Evolutionary conservation across 257 asterid genomes (phyloP), one percentile per base, ranked within the genome.

Genomic region (Capsicum rhomboideum): DNA sequence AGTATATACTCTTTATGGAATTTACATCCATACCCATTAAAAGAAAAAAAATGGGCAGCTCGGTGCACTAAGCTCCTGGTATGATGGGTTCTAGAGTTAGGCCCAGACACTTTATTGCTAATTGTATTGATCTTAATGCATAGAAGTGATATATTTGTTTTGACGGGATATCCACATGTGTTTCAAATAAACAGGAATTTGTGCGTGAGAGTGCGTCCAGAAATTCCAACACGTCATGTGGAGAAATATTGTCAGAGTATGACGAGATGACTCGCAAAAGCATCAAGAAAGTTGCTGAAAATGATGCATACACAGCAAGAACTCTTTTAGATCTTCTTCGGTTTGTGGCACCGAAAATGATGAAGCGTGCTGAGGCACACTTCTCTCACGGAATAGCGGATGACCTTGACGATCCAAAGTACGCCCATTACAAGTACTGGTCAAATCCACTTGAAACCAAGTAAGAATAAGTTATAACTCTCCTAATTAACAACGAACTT

Each of bases 301-400:
- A 64, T 77, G 71, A 84, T 61, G 83, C 86, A 34, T 84, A 84
- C 31, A 78, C 86, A 13, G 83, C 79, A 21, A 37, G 31, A 46
- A 16, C 69, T 18, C 37, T 78, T 28, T 26, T 78, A 77, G 86
- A 84, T 26, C 86, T 84, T 52, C 78, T 84, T 54, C 83, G 77
- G 18, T 84, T 78, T 84, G 83, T 84, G n/a, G 86, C 86, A 2
- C 86, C 86, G 0, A 84, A 84, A 84, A 84, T 84, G 86, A 84
- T 78, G 83, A 49, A 84, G 49, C 83, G 86, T 2, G 79, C 83
- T 50, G 63, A 75, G 82, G 69, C 79, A 59, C 86, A 84, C 53
- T 61, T 77, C 40, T 84, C 86, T 28, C 78, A 84, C 14, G 86
- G 86, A 69, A 84, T 84, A 84, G 86, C 86, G 5, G 86, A 84